Conservation (phyloP, 164 flowering plant genomes). For the Sedum album region DNA sequence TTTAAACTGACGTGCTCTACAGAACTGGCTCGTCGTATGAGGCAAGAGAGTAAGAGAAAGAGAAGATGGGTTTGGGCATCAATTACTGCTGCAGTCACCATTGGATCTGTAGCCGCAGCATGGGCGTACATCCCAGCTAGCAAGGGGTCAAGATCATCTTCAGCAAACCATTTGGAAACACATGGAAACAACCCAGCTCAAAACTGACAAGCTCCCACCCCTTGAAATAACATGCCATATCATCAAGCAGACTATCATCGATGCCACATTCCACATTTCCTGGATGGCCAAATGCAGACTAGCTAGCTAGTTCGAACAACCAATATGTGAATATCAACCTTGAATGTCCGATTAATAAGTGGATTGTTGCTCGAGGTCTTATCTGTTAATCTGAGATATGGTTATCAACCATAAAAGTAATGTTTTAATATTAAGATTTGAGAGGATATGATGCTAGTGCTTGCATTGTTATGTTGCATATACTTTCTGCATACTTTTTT, state of each 20-base stretch:
- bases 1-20: neutral
- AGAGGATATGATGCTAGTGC: neutral
- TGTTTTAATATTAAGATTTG: neutral
- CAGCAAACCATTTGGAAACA: conserved; percentile 12
- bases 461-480: neutral
- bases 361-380: neutral
- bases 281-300: neutral
- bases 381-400: no score
- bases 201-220: neutral
- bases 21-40: conserved; percentile 54
- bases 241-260: no score
- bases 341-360: neutral
- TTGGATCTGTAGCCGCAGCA: conserved; percentile 55
- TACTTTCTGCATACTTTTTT: neutral
- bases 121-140: conserved; percentile 52
- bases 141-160: conserved; percentile 32
- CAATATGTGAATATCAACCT: neutral
- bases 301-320: neutral
- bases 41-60: conserved; percentile 53
- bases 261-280: neutral
- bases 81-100: conserved; percentile 39
- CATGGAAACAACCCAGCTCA: neutral
- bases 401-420: no score
- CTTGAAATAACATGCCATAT: neutral
- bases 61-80: conserved; percentile 82